Evolutionary conservation across 2,329 filamentous ascomycete species (phyloP).

Genomic region (Cladophialophora chaetospira): DNA sequence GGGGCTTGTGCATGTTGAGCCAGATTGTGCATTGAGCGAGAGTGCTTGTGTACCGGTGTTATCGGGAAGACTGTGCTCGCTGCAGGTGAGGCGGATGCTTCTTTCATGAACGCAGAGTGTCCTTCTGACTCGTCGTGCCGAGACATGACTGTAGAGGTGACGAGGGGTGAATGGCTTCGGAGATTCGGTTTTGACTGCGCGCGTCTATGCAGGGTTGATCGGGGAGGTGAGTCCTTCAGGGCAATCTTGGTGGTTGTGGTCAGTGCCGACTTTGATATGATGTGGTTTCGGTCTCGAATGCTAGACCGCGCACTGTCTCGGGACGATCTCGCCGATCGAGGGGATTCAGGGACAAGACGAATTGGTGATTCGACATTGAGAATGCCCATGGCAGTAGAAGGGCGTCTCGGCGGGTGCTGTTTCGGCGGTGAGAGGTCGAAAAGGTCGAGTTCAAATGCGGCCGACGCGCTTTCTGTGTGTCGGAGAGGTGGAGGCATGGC

Average conservation of each 20-base stretch:
- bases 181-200: slow-evolving; percentile 28
- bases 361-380: slow-evolving; percentile 29
- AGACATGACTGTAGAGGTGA: slow-evolving; percentile 16
- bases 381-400: slow-evolving; percentile 33
- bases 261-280: slow-evolving; percentile 1
- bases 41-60: slow-evolving; percentile 28
- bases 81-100: slow-evolving; percentile 28
- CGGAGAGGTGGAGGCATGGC: slow-evolving; percentile 9
- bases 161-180: slow-evolving; percentile 25
- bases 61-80: slow-evolving; percentile 31
- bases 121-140: slow-evolving; percentile 1
- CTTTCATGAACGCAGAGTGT: slow-evolving; percentile 7
- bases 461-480: slow-evolving; percentile 19
- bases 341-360: slow-evolving; percentile 31
- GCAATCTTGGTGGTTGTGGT: slow-evolving; percentile 27
- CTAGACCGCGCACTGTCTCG: slow-evolving; percentile 4
- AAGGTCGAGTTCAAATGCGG: slow-evolving; percentile 24
- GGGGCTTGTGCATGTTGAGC: slow-evolving; percentile 15
- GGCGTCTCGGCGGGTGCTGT: slow-evolving; percentile 27
- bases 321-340: slow-evolving; percentile 17
- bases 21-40: slow-evolving; percentile 23
- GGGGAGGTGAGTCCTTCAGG: slow-evolving; percentile 25
- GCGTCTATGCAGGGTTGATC: slow-evolving; percentile 20
- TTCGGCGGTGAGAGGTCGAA: slow-evolving; percentile 33
- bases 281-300: slow-evolving; percentile 1